Evolutionary conservation across 75 land plant genomes (phyloP).

Genomic region (Picea glauca): DNA sequence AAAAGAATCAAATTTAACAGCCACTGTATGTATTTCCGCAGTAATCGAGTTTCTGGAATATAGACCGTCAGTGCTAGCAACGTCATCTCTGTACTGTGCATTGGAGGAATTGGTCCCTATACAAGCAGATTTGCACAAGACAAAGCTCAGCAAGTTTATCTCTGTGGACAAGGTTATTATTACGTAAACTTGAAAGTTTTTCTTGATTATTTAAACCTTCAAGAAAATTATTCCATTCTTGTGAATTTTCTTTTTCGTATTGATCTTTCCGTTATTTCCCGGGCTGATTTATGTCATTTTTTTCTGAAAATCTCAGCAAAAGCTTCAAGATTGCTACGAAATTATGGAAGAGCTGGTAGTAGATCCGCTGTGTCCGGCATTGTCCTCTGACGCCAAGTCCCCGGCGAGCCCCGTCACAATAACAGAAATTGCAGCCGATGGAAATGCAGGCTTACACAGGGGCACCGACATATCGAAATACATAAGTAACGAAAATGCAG

Average conservation of each 20-base stretch:
- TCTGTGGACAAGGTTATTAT: conserved; percentile 3
- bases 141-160: background rate
- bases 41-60: conserved; percentile 17
- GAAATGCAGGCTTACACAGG: too few species aligned
- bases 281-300: too few species aligned
- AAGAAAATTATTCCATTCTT: too few species aligned
- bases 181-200: too few species aligned
- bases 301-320: too few species aligned
- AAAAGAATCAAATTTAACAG: too few species aligned
- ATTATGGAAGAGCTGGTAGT: conserved; percentile 8
- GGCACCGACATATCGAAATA: too few species aligned
- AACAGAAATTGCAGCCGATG: background rate
- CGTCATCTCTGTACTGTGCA: conserved; percentile 7
- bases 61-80: conserved; percentile 12
- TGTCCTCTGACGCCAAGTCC: background rate
- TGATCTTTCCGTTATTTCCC: too few species aligned
- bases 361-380: background rate
- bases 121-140: conserved; percentile 13
- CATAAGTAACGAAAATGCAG: too few species aligned
- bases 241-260: too few species aligned
- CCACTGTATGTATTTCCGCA: background rate
- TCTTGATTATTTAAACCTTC: too few species aligned
- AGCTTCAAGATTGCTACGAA: background rate
- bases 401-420: background rate
- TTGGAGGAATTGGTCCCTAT: conserved; percentile 24